Evolutionary conservation across 2,329 filamentous ascomycete genomes (phyloP).

Genomic region (Diplocarpon mali): DNA sequence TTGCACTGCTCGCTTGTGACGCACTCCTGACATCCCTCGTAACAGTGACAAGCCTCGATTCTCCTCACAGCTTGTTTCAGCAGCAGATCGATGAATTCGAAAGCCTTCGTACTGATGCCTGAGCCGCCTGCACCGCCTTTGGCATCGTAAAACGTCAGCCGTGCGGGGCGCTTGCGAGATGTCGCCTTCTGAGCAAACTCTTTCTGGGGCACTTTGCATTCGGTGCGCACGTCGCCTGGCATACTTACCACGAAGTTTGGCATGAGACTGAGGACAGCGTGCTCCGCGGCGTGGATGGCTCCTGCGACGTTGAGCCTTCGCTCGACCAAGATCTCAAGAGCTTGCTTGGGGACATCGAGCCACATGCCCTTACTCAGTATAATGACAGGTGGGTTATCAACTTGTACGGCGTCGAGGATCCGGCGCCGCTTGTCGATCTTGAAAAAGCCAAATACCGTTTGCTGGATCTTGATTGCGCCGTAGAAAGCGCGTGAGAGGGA

Average conservation of each 20-base stretch:
- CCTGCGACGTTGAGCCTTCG: slow-evolving; percentile 71
- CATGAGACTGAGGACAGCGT: slow-evolving; percentile 76
- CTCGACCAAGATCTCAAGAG: slow-evolving; percentile 66
- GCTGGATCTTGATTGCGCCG: slow-evolving; percentile 73
- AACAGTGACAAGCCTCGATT: slow-evolving; percentile 65
- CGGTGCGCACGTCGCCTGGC: slow-evolving; percentile 85
- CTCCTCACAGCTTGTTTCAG: slow-evolving; percentile 65
- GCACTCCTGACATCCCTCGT: slow-evolving; percentile 80
- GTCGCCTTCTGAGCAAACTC: slow-evolving; percentile 67
- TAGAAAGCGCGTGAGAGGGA: slow-evolving; percentile 67
- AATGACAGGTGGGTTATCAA: slow-evolving; percentile 86
- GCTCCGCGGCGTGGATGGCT: slow-evolving; percentile 89
- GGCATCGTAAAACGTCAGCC: slow-evolving; percentile 89
- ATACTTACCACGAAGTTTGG: slow-evolving; percentile 85
- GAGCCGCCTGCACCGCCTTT: slow-evolving; percentile 77
- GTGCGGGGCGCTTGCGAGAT: slow-evolving; percentile 68
- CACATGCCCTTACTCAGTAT: slow-evolving; percentile 84
- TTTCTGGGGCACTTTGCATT: slow-evolving; percentile 83
- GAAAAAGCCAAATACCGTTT: slow-evolving; percentile 93
- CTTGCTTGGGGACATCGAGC: slow-evolving; percentile 75
- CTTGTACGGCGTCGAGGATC: slow-evolving; percentile 82
- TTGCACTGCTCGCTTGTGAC: slow-evolving; percentile 77
- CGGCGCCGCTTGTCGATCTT: slow-evolving; percentile 81
- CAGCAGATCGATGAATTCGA: slow-evolving; percentile 78
- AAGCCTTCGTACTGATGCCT: slow-evolving; percentile 85